phyloP scores from a whole-genome alignment of 805 yeast genomes.

The Phaffomyces opuntiae region DNA sequence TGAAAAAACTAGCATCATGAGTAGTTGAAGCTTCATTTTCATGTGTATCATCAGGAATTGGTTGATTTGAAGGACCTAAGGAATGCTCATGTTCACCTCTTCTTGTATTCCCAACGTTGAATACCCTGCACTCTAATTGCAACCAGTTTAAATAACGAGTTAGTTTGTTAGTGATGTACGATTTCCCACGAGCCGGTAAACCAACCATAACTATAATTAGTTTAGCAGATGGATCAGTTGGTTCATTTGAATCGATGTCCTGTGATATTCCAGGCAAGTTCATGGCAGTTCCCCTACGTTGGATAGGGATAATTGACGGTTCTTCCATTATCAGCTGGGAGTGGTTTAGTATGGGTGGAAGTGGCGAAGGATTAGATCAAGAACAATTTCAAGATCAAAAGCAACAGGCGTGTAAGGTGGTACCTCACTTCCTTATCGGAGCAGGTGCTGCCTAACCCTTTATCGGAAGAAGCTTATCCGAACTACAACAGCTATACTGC shows the following conservation, averaged over 20 bases:
- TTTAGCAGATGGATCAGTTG: slow-evolving; percentile 36
- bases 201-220: slow-evolving; percentile 96
- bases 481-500: not conserved
- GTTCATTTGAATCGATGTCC: not conserved
- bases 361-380: no score
- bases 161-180: slow-evolving; percentile 85
- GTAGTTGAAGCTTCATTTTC: slow-evolving; percentile 13
- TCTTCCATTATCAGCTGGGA: no score
- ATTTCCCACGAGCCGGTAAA: slow-evolving; percentile 89
- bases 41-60: slow-evolving; percentile 39
- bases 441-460: not conserved
- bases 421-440: not conserved
- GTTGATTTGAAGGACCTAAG: slow-evolving; percentile 64
- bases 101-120: slow-evolving; percentile 94
- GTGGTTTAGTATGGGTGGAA: no score
- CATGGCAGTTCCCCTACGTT: slow-evolving; percentile 61
- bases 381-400: no score
- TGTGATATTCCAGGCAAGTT: slow-evolving; percentile 87
- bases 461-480: not conserved
- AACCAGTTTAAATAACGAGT: slow-evolving; percentile 90
- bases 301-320: not conserved
- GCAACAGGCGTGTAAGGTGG: no score
- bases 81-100: slow-evolving; percentile 49
- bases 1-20: slow-evolving; percentile 81
- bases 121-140: slow-evolving; percentile 83